A percentile compares a stretch with the other conserved stretches of the same genome.
Conservation (phyloP, 495 filamentous ascomycete genomes). For the Eremomyces bilateralis region DNA sequence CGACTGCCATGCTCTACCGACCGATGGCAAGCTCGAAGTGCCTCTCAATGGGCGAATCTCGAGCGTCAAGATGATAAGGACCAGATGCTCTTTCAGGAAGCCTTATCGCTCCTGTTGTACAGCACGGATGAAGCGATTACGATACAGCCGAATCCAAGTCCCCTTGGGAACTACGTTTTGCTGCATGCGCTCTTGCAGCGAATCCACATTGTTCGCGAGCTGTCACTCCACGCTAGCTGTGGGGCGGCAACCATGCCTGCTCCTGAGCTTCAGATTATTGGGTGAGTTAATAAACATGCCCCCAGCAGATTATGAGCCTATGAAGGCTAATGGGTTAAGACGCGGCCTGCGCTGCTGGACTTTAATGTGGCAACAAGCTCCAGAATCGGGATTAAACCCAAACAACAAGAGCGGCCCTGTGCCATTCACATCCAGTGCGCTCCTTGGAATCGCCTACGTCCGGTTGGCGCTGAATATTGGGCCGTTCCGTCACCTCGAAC, state of each 20-base stretch:
- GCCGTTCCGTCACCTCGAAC: constrained; percentile 37
- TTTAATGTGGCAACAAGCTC: constrained; percentile 33
- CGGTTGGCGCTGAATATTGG: constrained; percentile 44
- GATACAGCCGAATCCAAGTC: constrained; percentile 24
- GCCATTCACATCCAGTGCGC: constrained; percentile 43
- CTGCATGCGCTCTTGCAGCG: constrained; percentile 49
- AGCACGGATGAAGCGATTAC: constrained; percentile 23
- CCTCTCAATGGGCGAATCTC: constrained; percentile 23
- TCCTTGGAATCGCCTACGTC: constrained; percentile 44
- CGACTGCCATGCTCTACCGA: constrained; percentile 33
- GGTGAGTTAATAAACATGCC: too few species aligned
- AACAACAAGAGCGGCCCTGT: constrained; percentile 33
- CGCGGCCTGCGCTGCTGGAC: constrained; percentile 25
- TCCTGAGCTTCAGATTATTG: too few species aligned
- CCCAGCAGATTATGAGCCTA: constrained; percentile 24
- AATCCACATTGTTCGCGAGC: constrained; percentile 43
- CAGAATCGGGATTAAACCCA: constrained; percentile 30
- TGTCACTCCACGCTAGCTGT: too few species aligned
- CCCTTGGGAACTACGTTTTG: constrained; percentile 43
- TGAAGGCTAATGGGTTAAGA: constrained; percentile 32
- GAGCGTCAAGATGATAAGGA: constrained; percentile 25
- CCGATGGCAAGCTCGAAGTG: constrained; percentile 26
- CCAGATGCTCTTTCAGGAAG: constrained; percentile 24
- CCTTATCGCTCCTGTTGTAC: constrained; percentile 26
- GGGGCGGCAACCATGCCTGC: too few species aligned